Base-by-base conservation (phyloP, 2,329 filamentous ascomycete genomes). In the Bimuria novae-zelandiae region DNA sequence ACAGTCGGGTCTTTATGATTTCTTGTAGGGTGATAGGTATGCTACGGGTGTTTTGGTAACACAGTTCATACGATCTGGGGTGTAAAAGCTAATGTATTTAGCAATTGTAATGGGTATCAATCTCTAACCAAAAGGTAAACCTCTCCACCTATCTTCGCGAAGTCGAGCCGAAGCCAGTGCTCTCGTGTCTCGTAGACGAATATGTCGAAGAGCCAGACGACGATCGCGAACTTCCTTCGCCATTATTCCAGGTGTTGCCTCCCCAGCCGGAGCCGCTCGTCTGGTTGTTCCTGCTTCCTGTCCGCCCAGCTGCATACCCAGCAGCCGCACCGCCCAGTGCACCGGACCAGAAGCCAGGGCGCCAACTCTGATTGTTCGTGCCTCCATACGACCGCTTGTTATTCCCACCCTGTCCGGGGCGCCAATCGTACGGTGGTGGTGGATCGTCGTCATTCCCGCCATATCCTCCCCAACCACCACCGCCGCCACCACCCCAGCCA, bases 341-440 rank as follows among this genome's bases (percentile, higher is more conserved):
- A 17, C 88, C 89, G 16, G 78, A 82, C 88, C 88, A 92, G 74
- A 92, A 91, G 1, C 89, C 89, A 4, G 89, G 88, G 44, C 81
- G 80, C 87, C 88, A 91, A 1, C 79, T 78, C 56, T 82, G 56
- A 12, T 55, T 64, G 2, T 59, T 55, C 8, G 36, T 68, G 23
- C 42, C 21, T 8, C 52, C 52, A 32, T 55, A 55, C 64, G 43
- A 54, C 52, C 36, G 56, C 49, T 58, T 64, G 39, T 44, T 59
- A 53, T 53, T 59, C 21, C 43, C 19, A 50, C 59, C 2, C 16
- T 50, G 22, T 49, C 59, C 3, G 3, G 65, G 55, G 8, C 63
- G 68, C 35, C 64, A 75, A 42, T 75, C 74, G 54, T 81, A 81
- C 7, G 80, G 79, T 47, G 80, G 80, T 14, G 79, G 80, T 12